phyloP scores from a whole-genome alignment of 768 basidiomycete species.

The Phylloporus sp. region DNA sequence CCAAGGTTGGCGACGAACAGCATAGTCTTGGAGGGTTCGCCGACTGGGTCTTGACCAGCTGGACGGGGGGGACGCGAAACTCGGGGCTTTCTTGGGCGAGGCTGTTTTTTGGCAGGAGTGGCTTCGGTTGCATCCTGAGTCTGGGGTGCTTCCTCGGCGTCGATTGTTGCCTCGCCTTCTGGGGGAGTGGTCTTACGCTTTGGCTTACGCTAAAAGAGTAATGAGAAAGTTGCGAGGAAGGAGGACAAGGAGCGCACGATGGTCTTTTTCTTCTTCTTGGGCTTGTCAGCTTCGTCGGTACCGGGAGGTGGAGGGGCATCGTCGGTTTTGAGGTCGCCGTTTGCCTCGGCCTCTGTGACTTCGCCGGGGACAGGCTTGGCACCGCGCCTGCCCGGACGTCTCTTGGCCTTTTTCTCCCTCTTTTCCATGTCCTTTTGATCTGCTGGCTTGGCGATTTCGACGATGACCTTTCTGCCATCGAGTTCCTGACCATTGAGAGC shows the following conservation, averaged over 20 bases:
- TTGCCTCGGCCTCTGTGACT: slow-evolving; percentile 85
- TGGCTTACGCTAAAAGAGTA: slow-evolving; percentile 49
- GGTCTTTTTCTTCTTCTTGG: slow-evolving; percentile 76
- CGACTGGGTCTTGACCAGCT: slow-evolving; percentile 75
- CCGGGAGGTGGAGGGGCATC: slow-evolving; percentile 47
- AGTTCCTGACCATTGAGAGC: slow-evolving; percentile 84
- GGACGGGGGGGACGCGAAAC: slow-evolving; percentile 58
- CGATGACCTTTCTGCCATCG: slow-evolving; percentile 81
- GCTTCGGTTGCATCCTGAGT: slow-evolving; percentile 37
- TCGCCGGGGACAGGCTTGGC: slow-evolving; percentile 84
- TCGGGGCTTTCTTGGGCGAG: slow-evolving; percentile 53
- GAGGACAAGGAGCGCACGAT: slow-evolving; percentile 34
- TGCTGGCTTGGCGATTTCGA: slow-evolving; percentile 89
- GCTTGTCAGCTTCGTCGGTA: slow-evolving; percentile 55
- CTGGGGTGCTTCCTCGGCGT: slow-evolving; percentile 29
- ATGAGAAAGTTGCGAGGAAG: slow-evolving; percentile 8
- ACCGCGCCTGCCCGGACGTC: slow-evolving; percentile 81
- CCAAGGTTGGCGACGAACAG: slow-evolving; percentile 98
- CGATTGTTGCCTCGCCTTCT: slow-evolving; percentile 27
- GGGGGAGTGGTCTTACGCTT: slow-evolving; percentile 33
- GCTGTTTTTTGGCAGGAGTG: slow-evolving; percentile 36
- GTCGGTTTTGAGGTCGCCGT: slow-evolving; percentile 63
- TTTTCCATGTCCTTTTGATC: slow-evolving; percentile 79
- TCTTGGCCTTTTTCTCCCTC: slow-evolving; percentile 74
- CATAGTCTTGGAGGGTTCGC: slow-evolving; percentile 84